These are phyloP conservation scores for Blastobotrys buckinghamii DNA, from an alignment of 1,139 yeast species.

Conservation along the genomic window DNA sequence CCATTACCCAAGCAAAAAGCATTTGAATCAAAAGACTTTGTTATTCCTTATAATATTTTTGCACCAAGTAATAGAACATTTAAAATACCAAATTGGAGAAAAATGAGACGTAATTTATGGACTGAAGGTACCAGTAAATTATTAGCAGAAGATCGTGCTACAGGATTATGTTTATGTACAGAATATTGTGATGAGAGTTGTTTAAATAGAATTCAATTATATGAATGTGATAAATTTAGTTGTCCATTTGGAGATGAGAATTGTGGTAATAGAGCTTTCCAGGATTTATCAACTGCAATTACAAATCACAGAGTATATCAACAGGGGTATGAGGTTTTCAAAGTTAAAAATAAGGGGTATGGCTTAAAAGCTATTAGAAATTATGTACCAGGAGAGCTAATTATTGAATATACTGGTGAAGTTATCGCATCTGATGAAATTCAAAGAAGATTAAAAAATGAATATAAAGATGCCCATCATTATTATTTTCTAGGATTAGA, in stretches of 20 bases:
- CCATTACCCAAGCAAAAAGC: constrained; percentile 24
- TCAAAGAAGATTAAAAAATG: constrained; percentile 28
- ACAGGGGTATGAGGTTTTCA: constrained; percentile 32
- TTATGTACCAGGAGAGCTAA: constrained; percentile 35
- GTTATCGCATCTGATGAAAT: constrained; percentile 35
- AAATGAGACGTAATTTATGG: constrained; percentile 24
- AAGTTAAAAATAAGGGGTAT: constrained; percentile 33
- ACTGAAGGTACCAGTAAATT: constrained; percentile 7
- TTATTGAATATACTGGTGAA: constrained; percentile 43
- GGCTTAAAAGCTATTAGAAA: constrained; percentile 36
- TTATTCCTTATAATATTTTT: constrained; percentile 33
- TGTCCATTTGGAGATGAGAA: constrained; percentile 33
- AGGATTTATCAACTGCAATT: constrained; percentile 20
- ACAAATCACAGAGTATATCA: constrained; percentile 25
- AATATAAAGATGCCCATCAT: constrained; percentile 23
- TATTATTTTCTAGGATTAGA: constrained; percentile 37
- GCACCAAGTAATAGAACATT: constrained; percentile 29
- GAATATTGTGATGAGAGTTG: constrained; percentile 34
- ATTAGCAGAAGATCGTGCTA: neutral
- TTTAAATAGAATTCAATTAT: constrained; percentile 28
- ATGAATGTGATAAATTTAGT: constrained; percentile 34
- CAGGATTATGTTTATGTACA: constrained; percentile 18
- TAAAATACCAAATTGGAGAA: constrained; percentile 29
- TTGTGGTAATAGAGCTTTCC: constrained; percentile 38
- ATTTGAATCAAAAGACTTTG: constrained; percentile 23